A percentile compares a stretch with the other conserved stretches of the same genome.
phyloP scores from a whole-genome alignment of 257 asterid genomes.

The Anisodus tanguticus region DNA sequence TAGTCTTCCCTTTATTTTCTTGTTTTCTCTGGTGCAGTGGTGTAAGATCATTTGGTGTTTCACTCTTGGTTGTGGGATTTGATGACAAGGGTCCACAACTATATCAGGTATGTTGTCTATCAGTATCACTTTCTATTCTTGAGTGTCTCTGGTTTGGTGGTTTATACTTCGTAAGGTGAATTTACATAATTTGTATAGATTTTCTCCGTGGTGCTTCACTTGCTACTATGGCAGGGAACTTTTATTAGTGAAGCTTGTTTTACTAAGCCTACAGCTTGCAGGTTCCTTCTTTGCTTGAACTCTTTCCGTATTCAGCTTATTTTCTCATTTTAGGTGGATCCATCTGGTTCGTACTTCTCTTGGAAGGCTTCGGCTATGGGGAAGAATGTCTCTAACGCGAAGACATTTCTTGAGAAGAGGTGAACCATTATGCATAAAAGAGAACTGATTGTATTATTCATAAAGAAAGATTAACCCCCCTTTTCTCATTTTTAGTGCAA shows the following conservation, averaged over 20 bases:
- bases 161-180: slow-evolving; percentile 5
- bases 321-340: slow-evolving; percentile 70
- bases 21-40: slow-evolving; percentile 60
- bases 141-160: not conserved
- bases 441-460: not conserved
- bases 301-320: not conserved
- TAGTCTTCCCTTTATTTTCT: slow-evolving; percentile 19
- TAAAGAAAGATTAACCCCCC: not conserved
- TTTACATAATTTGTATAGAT: not conserved
- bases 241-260: not conserved
- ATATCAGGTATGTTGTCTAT: slow-evolving; percentile 65
- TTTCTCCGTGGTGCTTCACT: not conserved
- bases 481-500: slow-evolving; percentile 1
- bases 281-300: slow-evolving; percentile 1
- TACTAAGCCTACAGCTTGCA: slow-evolving; percentile 11
- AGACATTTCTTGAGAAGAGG: slow-evolving; percentile 98
- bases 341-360: slow-evolving; percentile 97
- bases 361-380: slow-evolving; percentile 99
- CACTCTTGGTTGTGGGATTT: slow-evolving; percentile 92
- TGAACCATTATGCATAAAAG: slow-evolving; percentile 30
- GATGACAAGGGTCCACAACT: slow-evolving; percentile 99
- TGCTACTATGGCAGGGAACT: not conserved
- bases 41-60: slow-evolving; percentile 96
- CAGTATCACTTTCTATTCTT: slow-evolving; percentile 15
- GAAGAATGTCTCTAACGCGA: slow-evolving; percentile 97